Conservation (phyloP, 345 rosid genomes). For the Moricandia arvensis region DNA sequence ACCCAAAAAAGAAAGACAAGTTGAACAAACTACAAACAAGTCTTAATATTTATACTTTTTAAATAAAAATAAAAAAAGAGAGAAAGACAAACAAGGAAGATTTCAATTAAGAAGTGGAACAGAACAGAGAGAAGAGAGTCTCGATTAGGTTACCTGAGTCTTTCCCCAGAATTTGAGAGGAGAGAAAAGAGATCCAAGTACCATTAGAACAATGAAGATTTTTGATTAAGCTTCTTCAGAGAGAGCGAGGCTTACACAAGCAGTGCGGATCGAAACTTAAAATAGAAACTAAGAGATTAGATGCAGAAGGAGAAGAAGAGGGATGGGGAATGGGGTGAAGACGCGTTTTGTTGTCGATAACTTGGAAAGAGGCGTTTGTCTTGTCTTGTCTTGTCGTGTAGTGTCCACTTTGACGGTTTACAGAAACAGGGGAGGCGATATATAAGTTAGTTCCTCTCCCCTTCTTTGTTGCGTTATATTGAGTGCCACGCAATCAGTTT, state of each 20-base stretch:
- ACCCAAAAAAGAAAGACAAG: too few relatives aligned
- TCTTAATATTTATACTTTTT: too few relatives aligned
- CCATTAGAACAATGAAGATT: constrained; percentile 24
- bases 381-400: background rate
- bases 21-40: background rate
- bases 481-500: constrained; percentile 2
- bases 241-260: background rate
- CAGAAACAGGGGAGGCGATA: constrained; percentile 10
- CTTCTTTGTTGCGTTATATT: too few relatives aligned
- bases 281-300: background rate
- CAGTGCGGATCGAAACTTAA: background rate
- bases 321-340: background rate
- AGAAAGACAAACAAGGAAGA: too few relatives aligned
- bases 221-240: background rate
- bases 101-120: background rate
- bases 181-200: constrained; percentile 28
- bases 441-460: too few relatives aligned
- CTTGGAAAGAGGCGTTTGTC: background rate
- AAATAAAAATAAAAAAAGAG: too few relatives aligned
- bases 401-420: constrained; percentile 21
- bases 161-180: constrained; percentile 30
- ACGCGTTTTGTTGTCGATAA: constrained; percentile 6
- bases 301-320: background rate
- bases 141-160: constrained; percentile 35
- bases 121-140: background rate